Conservation (phyloP, 2,329 filamentous ascomycete genomes). For the Fusarium lyarnte region DNA sequence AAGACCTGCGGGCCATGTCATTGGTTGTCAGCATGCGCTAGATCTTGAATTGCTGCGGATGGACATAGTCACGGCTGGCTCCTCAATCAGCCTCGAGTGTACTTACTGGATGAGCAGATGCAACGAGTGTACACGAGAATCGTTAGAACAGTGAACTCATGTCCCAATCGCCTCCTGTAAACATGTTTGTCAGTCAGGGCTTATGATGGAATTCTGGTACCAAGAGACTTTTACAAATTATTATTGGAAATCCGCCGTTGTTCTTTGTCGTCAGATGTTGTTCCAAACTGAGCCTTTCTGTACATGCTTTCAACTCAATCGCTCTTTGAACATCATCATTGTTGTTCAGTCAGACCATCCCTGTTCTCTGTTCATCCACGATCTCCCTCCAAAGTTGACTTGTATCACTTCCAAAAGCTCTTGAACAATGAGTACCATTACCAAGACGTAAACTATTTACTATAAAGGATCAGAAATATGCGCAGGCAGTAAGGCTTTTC, state of each 20-base stretch:
- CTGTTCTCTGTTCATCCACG: not conserved
- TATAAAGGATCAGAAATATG: accelerated
- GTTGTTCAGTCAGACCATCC: accelerated
- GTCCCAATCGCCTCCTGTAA: too few species aligned
- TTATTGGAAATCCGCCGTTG: not conserved
- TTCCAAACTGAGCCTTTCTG: not conserved
- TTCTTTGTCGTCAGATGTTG: not conserved
- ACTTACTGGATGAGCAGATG: too few species aligned
- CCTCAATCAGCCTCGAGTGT: too few species aligned
- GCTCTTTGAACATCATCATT: accelerated
- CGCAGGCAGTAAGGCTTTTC: too few species aligned
- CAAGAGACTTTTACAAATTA: too few species aligned
- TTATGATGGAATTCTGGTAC: not conserved
- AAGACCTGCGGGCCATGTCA: not conserved
- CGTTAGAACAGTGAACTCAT: too few species aligned
- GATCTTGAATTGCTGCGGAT: too few species aligned
- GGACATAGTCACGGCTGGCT: too few species aligned
- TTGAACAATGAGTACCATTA: not conserved
- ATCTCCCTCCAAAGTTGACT: accelerated
- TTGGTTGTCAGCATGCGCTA: too few species aligned
- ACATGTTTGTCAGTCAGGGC: too few species aligned
- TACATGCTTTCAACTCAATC: too few species aligned
- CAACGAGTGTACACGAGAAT: too few species aligned
- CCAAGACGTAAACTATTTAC: accelerated
- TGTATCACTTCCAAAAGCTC: accelerated